Base-by-base conservation (phyloP, 2,329 filamentous ascomycete species). In the Claviceps fusiformis region DNA sequence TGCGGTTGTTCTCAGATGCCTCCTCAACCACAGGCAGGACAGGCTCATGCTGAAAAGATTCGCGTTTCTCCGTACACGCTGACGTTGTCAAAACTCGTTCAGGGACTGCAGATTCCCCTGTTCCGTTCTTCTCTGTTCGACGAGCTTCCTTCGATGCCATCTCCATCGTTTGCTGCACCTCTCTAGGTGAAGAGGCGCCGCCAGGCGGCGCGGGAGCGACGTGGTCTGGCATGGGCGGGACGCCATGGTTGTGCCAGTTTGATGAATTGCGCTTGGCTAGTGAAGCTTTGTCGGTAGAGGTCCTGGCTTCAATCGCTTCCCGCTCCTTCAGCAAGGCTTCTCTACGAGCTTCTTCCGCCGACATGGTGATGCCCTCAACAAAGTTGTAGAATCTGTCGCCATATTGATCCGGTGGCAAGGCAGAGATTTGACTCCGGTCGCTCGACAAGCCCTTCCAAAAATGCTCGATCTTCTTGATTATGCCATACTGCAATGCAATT, bases 381-480 rank as follows among this genome's bases (percentile, higher is more conserved):
- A 98, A 98, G 61, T 87, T 86, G 67, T 95, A 80, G 68, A 98
- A 98, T 5, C 93, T 85, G 56, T 97, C 89, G 33, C 93, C 93
- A 64, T 98, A 98, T 56, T 89, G 80, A 58, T 90, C 82, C 0
- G 93, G 92, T 0, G 91, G 88, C 29, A 97, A 85, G 2, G 93
- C 90, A 0, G 92, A 97, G 58, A 98, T 97, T 67, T 96, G 85
- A 39, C 81, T 83, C 63, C 89, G 85, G 63, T 93, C 87, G 63
- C 83, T 81, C 2, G 86, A 89, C 57, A 97, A 75, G 43, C 93
- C 92, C 74, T 98, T 98, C 86, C 91, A 93, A 71, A 97, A 93
- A 71, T 97, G 86, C 70, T 98, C 93, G 58, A 92, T 81, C 67
- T 93, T 92, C 73, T 98, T 98, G 70, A 95, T 81, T 60, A 91